A percentile compares a stretch with the other conserved stretches of the same genome.
Conservation (phyloP, 176 grass and related monocot species). For the Avena sativa region DNA sequence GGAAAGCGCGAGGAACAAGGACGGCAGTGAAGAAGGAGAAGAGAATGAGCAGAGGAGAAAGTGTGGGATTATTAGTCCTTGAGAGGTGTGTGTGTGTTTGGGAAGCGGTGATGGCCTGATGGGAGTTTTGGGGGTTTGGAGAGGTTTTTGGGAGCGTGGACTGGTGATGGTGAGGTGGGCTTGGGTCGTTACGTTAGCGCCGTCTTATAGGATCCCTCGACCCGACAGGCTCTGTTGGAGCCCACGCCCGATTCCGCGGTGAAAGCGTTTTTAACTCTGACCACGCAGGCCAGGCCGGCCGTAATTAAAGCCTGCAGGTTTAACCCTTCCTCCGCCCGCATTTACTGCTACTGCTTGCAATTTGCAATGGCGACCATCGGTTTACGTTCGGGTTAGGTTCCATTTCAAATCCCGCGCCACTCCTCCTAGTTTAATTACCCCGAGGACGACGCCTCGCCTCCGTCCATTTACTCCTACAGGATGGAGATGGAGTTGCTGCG, state of each 20-base stretch:
- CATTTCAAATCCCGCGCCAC: slow-evolving; percentile 48
- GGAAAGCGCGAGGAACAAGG: slow-evolving; percentile 44
- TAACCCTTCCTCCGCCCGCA: slow-evolving; percentile 21
- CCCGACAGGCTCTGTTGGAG: slow-evolving; percentile 53
- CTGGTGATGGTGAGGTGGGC: background rate
- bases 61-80: background rate
- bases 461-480: background rate
- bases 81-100: background rate
- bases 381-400: slow-evolving; percentile 31
- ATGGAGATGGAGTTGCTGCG: too few species aligned
- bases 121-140: slow-evolving; percentile 56
- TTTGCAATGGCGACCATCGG: background rate
- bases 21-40: background rate
- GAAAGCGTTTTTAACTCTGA: slow-evolving; percentile 10
- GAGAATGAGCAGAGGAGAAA: background rate
- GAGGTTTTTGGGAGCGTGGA: slow-evolving; percentile 47
- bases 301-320: slow-evolving; percentile 40
- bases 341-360: slow-evolving; percentile 28
- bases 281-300: background rate
- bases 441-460: slow-evolving; percentile 7
- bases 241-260: slow-evolving; percentile 57
- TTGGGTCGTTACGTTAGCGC: slow-evolving; percentile 32
- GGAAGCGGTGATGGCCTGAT: slow-evolving; percentile 14
- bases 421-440: slow-evolving; percentile 40
- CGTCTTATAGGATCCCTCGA: slow-evolving; percentile 53